Evolutionary conservation across 495 filamentous ascomycete genomes (phyloP).

Genomic region (Podospora pseudocomata): DNA sequence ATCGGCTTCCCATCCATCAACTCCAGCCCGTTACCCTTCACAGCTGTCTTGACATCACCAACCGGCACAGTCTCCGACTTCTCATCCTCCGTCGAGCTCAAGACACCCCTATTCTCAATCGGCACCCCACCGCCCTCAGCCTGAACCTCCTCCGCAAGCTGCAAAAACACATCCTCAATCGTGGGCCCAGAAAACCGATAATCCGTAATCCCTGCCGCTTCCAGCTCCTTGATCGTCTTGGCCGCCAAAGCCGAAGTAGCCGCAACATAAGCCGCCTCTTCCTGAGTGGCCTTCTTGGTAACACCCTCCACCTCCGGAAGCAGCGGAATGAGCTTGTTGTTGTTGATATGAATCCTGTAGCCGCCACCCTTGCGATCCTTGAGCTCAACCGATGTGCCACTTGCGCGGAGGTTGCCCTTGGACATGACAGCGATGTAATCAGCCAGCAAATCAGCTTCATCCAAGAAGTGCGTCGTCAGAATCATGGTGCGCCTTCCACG

Average conservation of each 20-base stretch:
- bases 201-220: slow-evolving; percentile 58
- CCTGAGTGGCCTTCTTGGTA: slow-evolving; percentile 55
- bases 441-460: slow-evolving; percentile 72
- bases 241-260: slow-evolving; percentile 59
- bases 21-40: slow-evolving; percentile 41
- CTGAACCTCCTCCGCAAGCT: slow-evolving; percentile 67
- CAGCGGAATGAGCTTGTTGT: slow-evolving; percentile 38
- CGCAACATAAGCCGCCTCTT: slow-evolving; percentile 68
- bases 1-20: slow-evolving; percentile 66
- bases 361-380: slow-evolving; percentile 68
- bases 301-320: slow-evolving; percentile 55
- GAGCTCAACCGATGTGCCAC: slow-evolving; percentile 74
- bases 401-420: slow-evolving; percentile 64
- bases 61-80: slow-evolving; percentile 27
- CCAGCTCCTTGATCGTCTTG: slow-evolving; percentile 61
- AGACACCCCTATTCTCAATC: slow-evolving; percentile 13
- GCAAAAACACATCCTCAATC: slow-evolving; percentile 84
- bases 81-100: slow-evolving; percentile 18
- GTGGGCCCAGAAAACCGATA: slow-evolving; percentile 80
- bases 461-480: slow-evolving; percentile 80
- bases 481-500: slow-evolving; percentile 74
- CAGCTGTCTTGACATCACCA: slow-evolving; percentile 18
- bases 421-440: slow-evolving; percentile 76
- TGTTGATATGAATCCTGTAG: slow-evolving; percentile 70
- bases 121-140: slow-evolving; percentile 29